A percentile compares a stretch with the other conserved stretches of the same genome.
These are phyloP conservation scores for Ambrosia trifida DNA, from an alignment of 129 eudicot species.

Conservation along the genomic window DNA sequence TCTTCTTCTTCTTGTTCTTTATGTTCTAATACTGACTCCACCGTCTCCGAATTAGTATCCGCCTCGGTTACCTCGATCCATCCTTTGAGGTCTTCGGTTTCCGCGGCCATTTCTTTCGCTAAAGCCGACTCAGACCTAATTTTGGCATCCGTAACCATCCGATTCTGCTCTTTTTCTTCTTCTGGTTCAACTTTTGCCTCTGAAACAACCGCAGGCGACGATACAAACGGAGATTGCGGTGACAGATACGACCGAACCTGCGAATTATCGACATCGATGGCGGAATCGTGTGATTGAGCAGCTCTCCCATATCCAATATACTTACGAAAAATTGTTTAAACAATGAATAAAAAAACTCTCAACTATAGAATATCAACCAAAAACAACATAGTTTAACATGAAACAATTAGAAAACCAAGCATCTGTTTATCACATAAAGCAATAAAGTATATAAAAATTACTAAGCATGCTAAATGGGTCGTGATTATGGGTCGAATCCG, in stretches of 20 bases:
- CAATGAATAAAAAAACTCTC: too few relatives aligned
- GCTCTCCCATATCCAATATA: slow-evolving; percentile 68
- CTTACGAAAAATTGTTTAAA: too few relatives aligned
- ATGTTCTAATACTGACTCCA: background rate
- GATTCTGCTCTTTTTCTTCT: slow-evolving; percentile 24
- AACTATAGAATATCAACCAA: too few relatives aligned
- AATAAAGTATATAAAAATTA: too few relatives aligned
- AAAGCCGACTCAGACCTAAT: background rate
- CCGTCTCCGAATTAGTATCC: slow-evolving; percentile 1
- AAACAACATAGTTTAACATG: too few relatives aligned
- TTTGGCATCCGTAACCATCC: background rate
- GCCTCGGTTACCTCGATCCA: background rate
- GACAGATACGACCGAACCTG: background rate
- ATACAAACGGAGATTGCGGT: background rate
- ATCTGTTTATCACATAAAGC: too few relatives aligned
- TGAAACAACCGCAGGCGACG: slow-evolving; percentile 3
- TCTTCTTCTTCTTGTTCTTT: slow-evolving; percentile 20
- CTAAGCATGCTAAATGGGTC: too few relatives aligned
- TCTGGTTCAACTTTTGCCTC: slow-evolving; percentile 20
- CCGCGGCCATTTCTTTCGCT: background rate
- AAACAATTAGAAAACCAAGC: too few relatives aligned
- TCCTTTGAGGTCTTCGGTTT: slow-evolving; percentile 25
- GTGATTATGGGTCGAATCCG: too few relatives aligned
- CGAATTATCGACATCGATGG: slow-evolving; percentile 18
- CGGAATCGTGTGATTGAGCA: slow-evolving; percentile 17